phyloP scores from a whole-genome alignment of 2,329 filamentous ascomycete genomes.

The Trichoderma sp. region DNA sequence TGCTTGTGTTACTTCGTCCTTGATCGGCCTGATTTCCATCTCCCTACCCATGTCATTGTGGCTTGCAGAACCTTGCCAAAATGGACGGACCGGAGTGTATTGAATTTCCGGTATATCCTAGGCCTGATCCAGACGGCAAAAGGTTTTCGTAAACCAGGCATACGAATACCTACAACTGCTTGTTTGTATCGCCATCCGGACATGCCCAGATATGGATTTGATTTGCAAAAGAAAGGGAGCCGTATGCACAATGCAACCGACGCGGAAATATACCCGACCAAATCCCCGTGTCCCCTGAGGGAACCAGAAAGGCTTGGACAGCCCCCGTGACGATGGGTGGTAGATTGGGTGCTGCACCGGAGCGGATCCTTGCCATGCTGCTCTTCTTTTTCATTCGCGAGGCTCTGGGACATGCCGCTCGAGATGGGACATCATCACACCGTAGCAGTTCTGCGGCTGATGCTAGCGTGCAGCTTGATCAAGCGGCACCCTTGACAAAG shows the following conservation, averaged over 20 bases:
- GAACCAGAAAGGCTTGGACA: background rate
- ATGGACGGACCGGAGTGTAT: background rate
- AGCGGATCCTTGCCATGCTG: conserved; percentile 11
- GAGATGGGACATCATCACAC: conserved; percentile 10
- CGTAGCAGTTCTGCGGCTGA: conserved; percentile 14
- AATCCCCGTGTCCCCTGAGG: background rate
- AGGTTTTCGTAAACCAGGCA: background rate
- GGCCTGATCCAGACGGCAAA: background rate
- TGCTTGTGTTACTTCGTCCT: background rate
- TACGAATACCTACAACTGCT: background rate
- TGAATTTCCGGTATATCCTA: background rate
- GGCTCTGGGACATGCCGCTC: background rate
- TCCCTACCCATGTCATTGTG: background rate
- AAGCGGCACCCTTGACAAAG: conserved; percentile 1
- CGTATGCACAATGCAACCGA: background rate
- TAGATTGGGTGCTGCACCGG: conserved; percentile 20
- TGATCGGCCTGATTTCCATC: background rate
- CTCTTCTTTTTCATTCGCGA: conserved; percentile 13
- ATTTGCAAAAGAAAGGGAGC: background rate
- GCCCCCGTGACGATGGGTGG: conserved; percentile 20
- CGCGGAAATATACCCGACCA: background rate
- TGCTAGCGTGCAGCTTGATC: conserved; percentile 8
- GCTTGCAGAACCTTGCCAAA: background rate
- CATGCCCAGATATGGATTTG: background rate
- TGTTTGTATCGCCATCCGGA: background rate